Conservation (phyloP, 805 yeast species). For the Candida boleticola region DNA sequence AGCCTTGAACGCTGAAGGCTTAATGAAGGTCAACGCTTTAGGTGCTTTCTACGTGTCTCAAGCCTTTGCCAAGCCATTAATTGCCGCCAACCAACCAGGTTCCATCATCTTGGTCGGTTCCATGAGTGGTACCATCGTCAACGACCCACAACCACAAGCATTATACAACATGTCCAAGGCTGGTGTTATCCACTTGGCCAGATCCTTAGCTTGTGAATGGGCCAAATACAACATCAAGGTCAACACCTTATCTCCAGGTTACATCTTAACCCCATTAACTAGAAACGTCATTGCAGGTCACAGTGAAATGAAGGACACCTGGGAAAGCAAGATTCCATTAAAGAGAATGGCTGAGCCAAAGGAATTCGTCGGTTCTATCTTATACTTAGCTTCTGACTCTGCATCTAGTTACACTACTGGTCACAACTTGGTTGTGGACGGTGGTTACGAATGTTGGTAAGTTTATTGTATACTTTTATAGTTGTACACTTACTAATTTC, state of each 20-base stretch:
- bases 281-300: conserved; percentile 64
- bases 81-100: conserved; percentile 53
- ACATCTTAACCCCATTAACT: conserved; percentile 76
- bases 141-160: conserved; percentile 76
- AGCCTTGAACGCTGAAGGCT: conserved; percentile 61
- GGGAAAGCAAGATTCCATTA: conserved; percentile 74
- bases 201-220: conserved; percentile 80
- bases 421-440: conserved; percentile 78
- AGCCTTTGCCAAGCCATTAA: conserved; percentile 66
- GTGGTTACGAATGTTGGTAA: conserved; percentile 85
- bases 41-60: conserved; percentile 77
- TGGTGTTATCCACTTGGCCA: conserved; percentile 77
- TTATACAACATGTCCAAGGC: conserved; percentile 87
- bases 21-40: conserved; percentile 68
- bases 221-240: conserved; percentile 73
- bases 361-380: conserved; percentile 74
- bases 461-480: no score
- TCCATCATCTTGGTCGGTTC: conserved; percentile 72
- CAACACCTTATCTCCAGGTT: conserved; percentile 77
- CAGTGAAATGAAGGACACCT: conserved; percentile 61
- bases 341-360: conserved; percentile 83
- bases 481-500: no score
- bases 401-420: conserved; percentile 84
- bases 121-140: conserved; percentile 75
- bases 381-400: conserved; percentile 67